Evolutionary conservation across 768 basidiomycete genomes (phyloP), one percentile per base, ranked within the genome.

Genomic region (Pholiota molesta): DNA sequence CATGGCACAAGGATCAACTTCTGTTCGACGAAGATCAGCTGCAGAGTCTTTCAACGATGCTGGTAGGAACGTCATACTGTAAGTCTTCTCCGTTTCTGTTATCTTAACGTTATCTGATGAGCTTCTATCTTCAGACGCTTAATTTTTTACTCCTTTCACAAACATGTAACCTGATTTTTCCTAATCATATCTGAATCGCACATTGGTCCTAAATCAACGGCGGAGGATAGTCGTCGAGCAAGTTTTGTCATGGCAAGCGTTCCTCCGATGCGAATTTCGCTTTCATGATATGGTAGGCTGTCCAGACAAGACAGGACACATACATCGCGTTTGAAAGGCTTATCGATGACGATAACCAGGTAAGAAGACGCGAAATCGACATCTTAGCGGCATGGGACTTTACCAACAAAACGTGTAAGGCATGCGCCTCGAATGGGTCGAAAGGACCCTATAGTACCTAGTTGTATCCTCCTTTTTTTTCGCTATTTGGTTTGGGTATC

Each of bases 31-130:
- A 97, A 74, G 94, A 96, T 69, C 94, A 95, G 69, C 74, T 95
- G 53, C 90, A 92, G 72, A 90, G 86, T 66, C 83, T 97, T 66
- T 92, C 92, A 26, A 88, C 89, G 40, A 94, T 95, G 86, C 80
- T 96, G 39, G 91, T 93, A 29, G 94, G 94, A 47, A 96, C 92
- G 52, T 95, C 91, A 16, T 94, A 94, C 71, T 93, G 91, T 91
- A 71, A 78, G 88, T 78, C 28, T 58, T 6, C 40, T 21, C 19
- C 8, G n/a, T 19, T 9, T 26, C 9, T 44, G 45, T 57, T 39
- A 33, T 53, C 14, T 40, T 19, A 42, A 23, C 26, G 42, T 55
- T 49, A 9, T 29, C 26, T 60, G 55, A 66, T 59, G 47, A 51
- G 23, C 33, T 33, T 53, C 49, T 58, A 49, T 57, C 54, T 55